phyloP scores from a whole-genome alignment of 345 rosid genomes.

The Anacardium occidentale region DNA sequence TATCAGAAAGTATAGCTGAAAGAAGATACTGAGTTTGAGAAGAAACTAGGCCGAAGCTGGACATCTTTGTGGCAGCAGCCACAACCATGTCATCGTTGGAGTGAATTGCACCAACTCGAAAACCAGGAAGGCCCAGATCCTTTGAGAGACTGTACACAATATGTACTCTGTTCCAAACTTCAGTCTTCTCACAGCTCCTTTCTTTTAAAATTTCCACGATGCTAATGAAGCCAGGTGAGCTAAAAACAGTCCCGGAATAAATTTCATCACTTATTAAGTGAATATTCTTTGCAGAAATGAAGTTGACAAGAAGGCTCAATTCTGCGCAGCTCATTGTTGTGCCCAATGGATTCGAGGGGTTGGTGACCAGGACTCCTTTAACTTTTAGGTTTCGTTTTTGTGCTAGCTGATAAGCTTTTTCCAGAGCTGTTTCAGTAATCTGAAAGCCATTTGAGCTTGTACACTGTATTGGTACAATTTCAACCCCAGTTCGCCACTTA shows the following conservation, averaged over 20 bases:
- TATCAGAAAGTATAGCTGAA: constrained; percentile 65
- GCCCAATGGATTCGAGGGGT: constrained; percentile 85
- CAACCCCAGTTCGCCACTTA: constrained; percentile 65
- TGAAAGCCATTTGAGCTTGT: constrained; percentile 58
- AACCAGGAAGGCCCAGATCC: constrained; percentile 82
- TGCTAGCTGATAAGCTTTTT: constrained; percentile 64
- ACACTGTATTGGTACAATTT: constrained; percentile 58
- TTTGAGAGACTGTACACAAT: constrained; percentile 74
- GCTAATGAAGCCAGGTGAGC: constrained; percentile 59
- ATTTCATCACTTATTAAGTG: constrained; percentile 83
- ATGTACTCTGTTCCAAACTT: constrained; percentile 58
- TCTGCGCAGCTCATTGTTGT: constrained; percentile 58
- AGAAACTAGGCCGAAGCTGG: constrained; percentile 81
- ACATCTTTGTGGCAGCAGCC: constrained; percentile 81
- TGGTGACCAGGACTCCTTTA: constrained; percentile 75
- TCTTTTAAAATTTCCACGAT: constrained; percentile 67
- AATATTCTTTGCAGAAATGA: constrained; percentile 51
- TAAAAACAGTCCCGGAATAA: constrained; percentile 76
- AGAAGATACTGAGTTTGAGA: constrained; percentile 78
- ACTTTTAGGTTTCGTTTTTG: constrained; percentile 59
- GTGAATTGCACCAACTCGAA: constrained; percentile 81
- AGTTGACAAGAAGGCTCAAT: constrained; percentile 61
- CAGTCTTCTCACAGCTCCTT: constrained; percentile 43
- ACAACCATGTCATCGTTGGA: constrained; percentile 67
- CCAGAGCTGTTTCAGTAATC: constrained; percentile 56